phyloP scores from a whole-genome alignment of 2,329 filamentous ascomycete species.

The Talaromyces islandicus region DNA sequence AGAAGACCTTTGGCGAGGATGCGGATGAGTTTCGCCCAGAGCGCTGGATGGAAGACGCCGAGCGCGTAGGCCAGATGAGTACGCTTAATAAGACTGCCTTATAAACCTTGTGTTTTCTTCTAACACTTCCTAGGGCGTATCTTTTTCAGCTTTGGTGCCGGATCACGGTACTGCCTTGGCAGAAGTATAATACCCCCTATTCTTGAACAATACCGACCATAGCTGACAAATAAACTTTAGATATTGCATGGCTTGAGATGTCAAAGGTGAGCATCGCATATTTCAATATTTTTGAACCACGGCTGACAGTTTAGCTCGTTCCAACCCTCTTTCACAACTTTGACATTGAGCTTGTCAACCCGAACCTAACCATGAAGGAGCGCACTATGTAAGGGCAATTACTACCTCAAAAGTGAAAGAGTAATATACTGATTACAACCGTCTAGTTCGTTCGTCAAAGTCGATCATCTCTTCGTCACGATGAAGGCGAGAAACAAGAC shows the following conservation, averaged over 20 bases:
- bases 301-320: neutral
- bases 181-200: conserved; percentile 10
- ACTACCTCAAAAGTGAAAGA: no score
- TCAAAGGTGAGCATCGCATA: conserved; percentile 6
- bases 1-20: conserved; percentile 9
- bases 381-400: neutral
- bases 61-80: conserved; percentile 5
- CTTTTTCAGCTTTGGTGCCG: conserved; percentile 15
- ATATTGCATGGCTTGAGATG: conserved; percentile 15
- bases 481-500: neutral
- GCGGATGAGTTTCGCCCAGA: conserved; percentile 7
- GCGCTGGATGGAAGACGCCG: conserved; percentile 3
- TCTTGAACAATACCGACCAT: neutral
- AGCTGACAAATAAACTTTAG: conserved; percentile 1
- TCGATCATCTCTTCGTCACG: neutral
- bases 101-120: neutral
- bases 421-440: neutral
- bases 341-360: neutral
- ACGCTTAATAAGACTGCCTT: neutral
- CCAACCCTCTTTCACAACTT: neutral
- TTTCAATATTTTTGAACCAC: neutral
- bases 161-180: conserved; percentile 12
- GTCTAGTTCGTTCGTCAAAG: neutral
- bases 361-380: neutral
- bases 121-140: conserved; percentile 4